phyloP scores from a whole-genome alignment of 179 eudicot genomes.

The Silene noctiflora region DNA sequence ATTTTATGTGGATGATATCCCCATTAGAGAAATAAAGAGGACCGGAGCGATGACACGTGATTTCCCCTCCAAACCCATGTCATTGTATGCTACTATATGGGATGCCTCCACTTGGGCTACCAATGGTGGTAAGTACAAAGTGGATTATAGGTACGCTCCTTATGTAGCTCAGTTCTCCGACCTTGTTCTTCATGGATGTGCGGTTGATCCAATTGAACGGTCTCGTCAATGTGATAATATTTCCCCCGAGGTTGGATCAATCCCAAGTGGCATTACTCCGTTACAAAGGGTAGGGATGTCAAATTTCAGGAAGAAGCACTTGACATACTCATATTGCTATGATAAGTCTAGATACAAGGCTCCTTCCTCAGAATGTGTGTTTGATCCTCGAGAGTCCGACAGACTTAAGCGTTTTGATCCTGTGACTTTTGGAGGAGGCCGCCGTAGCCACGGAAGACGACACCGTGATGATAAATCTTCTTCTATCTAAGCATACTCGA shows the following conservation, averaged over 20 bases:
- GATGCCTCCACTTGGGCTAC: slow-evolving; percentile 98
- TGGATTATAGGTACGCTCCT: slow-evolving; percentile 81
- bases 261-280: slow-evolving; percentile 40
- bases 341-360: slow-evolving; percentile 53
- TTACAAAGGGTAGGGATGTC: slow-evolving; percentile 57
- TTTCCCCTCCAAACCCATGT: slow-evolving; percentile 95
- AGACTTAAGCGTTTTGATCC: slow-evolving; percentile 64
- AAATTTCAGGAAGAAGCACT: slow-evolving; percentile 50
- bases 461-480: slow-evolving; percentile 42
- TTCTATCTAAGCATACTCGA: slow-evolving; percentile 31
- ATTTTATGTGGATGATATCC: slow-evolving; percentile 79
- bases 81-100: slow-evolving; percentile 89
- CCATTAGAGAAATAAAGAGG: slow-evolving; percentile 77
- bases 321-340: slow-evolving; percentile 94
- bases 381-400: slow-evolving; percentile 57
- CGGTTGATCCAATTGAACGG: slow-evolving; percentile 62
- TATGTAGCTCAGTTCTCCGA: slow-evolving; percentile 69
- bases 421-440: slow-evolving; percentile 63
- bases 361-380: slow-evolving; percentile 63
- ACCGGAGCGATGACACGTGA: slow-evolving; percentile 65
- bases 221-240: slow-evolving; percentile 43
- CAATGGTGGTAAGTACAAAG: slow-evolving; percentile 79
- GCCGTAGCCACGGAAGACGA: slow-evolving; percentile 45
- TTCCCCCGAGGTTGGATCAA: slow-evolving; percentile 17
- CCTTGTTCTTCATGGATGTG: slow-evolving; percentile 79